Conservation (phyloP, 2,329 filamentous ascomycete genomes). For the Fusarium sp. region DNA sequence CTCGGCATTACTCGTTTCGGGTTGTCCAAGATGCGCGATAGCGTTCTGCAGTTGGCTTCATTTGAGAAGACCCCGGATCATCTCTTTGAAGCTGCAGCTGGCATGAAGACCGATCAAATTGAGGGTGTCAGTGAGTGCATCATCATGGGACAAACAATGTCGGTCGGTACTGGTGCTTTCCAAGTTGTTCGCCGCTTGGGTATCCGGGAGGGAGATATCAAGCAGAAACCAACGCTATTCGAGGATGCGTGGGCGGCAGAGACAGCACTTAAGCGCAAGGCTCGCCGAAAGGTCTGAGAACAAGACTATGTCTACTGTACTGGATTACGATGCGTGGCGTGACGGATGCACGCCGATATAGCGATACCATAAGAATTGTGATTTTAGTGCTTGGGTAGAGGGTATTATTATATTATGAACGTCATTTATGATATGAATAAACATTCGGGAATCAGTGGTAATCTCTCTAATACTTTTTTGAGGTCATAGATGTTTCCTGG, state of each 20-base stretch:
- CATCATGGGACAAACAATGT: conserved; percentile 97
- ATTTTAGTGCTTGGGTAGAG: not conserved
- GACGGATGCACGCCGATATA: conserved; percentile 11
- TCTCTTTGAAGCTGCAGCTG: conserved; percentile 91
- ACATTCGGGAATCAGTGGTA: not conserved
- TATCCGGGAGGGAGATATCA: conserved; percentile 69
- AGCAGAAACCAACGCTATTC: conserved; percentile 72
- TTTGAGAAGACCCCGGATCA: conserved; percentile 99
- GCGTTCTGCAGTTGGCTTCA: conserved; percentile 90
- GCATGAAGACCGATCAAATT: conserved; percentile 91
- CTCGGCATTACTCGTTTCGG: conserved; percentile 97
- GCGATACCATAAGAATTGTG: conserved; percentile 23
- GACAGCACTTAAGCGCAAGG: conserved; percentile 35
- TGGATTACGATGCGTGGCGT: not conserved
- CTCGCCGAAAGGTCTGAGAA: conserved; percentile 29
- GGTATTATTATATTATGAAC: not conserved
- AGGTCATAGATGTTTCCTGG: not conserved
- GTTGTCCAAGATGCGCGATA: conserved; percentile 95
- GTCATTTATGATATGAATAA: not conserved
- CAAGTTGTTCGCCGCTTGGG: conserved; percentile 84
- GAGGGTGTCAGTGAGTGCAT: conserved; percentile 97
- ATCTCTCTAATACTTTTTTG: not conserved
- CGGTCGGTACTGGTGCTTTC: conserved; percentile 90
- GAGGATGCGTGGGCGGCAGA: conserved; percentile 71
- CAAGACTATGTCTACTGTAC: not conserved